Evolutionary conservation across 768 basidiomycete genomes (phyloP).

Genomic region (Psilocybe cubensis): DNA sequence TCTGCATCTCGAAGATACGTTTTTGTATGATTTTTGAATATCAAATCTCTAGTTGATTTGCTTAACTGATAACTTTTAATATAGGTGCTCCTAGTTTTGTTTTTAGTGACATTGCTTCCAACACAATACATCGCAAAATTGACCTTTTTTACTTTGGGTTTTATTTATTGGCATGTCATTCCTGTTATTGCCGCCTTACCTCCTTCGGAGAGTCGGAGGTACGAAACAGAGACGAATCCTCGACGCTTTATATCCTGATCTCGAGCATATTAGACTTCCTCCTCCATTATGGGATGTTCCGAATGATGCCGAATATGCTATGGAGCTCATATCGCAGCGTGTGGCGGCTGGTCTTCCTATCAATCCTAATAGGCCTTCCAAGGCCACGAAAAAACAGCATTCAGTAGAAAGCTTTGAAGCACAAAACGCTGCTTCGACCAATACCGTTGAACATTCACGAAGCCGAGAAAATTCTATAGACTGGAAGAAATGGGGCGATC

Average conservation of each 20-base stretch:
- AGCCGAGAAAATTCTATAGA: conserved; percentile 29
- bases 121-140: conserved; percentile 53
- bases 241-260: background rate
- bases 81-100: conserved; percentile 42
- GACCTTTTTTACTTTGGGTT: conserved; percentile 47
- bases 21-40: conserved; percentile 36
- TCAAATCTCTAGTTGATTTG: background rate
- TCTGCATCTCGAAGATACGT: conserved; percentile 51
- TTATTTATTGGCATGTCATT: conserved; percentile 64
- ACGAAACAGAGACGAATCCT: conserved; percentile 8
- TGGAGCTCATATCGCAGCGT: conserved; percentile 67
- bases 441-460: background rate
- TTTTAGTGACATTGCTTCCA: conserved; percentile 50
- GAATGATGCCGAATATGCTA: conserved; percentile 72
- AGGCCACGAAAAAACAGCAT: conserved; percentile 15
- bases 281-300: conserved; percentile 55
- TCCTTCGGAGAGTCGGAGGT: conserved; percentile 50
- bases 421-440: background rate
- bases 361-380: conserved; percentile 29
- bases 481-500: conserved; percentile 62
- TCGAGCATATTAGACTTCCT: conserved; percentile 41
- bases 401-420: conserved; percentile 12
- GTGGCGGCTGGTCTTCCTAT: conserved; percentile 58
- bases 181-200: conserved; percentile 60
- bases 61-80: conserved; percentile 10